Evolutionary conservation across 2,329 filamentous ascomycete genomes (phyloP).

Genomic region (Aspergillus thermomutatus): DNA sequence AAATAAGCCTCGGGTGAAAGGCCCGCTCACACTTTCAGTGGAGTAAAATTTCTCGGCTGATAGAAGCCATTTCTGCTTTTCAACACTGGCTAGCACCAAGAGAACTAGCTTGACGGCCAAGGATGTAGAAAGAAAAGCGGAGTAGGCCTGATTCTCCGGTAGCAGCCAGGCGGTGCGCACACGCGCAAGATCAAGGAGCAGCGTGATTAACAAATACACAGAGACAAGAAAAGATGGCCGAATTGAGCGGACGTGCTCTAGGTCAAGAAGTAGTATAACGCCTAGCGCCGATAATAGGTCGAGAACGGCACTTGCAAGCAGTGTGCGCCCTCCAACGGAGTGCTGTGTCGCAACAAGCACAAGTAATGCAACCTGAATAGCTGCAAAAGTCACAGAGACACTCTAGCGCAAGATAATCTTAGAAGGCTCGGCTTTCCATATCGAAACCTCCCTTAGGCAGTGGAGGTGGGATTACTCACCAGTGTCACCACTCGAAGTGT

Average conservation of each 20-base stretch:
- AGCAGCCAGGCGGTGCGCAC: conserved; percentile 38
- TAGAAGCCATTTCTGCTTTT: conserved; percentile 33
- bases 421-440: no score
- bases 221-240: conserved; percentile 30
- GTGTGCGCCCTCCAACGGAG: neutral
- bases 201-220: conserved; percentile 41
- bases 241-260: conserved; percentile 26
- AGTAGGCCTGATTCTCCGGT: conserved; percentile 23
- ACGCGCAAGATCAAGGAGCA: conserved; percentile 41
- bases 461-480: neutral
- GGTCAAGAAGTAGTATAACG: conserved; percentile 14
- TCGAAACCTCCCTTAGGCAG: no score
- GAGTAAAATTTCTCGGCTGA: conserved; percentile 32
- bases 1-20: conserved; percentile 43
- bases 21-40: conserved; percentile 45
- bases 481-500: conserved; percentile 4
- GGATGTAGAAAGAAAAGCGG: conserved; percentile 29
- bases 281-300: conserved; percentile 16
- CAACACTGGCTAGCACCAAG: conserved; percentile 34
- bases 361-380: neutral
- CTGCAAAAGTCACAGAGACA: neutral
- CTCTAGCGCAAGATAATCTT: no score
- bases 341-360: neutral
- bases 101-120: conserved; percentile 38
- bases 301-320: conserved; percentile 7